Evolutionary conservation across 192 early-diverging fungal genomes (phyloP), one percentile per base, ranked within the genome.

Genomic region (Gryganskiella cystojenkinii): DNA sequence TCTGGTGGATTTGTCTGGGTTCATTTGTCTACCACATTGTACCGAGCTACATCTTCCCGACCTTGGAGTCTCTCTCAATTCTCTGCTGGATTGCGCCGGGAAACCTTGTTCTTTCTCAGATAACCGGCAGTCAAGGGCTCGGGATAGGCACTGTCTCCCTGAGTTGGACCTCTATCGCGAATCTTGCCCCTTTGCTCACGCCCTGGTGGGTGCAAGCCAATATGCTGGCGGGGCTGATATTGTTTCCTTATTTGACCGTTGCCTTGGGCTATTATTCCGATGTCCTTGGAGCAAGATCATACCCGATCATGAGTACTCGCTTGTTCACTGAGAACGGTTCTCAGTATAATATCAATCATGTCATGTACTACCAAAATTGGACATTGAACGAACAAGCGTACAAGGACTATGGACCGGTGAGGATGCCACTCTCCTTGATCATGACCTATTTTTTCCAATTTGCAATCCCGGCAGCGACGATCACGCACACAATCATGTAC

Each of bases 401-500:
- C 52, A 61, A 49, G 10, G 60, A 51, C n/a, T 72, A 83, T 56
- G 80, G 71, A 1, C 88, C 84, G 35, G 45, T 89, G 15, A 67
- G 80, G 24, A 74, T 86, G 59, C 44, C 71, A 13, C 24, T 79
- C 14, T 76, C 83, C 72, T 83, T 83, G 51, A 81, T 78, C 22
- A 44, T 85, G 15, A 68, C 81, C 33, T 88, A 86, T 45, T 79
- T 71, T 61, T 64, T 88, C 13, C 72, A 74, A 31, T 86, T 89
- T 65, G 79, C 87, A 31, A 80, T 73, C 52, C 58, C 91, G 57
- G 71, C 84, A 33, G 73, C 85, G 35, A 61, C 84, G 5, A 17
- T 93, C 10, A 64, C 73, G 31, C 91, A 93, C 47, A 83, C 85
- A 3, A 59, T 82, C 3, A 80, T 93, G 19, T 86, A 89, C 68